A percentile compares a stretch with the other conserved stretches of the same genome.
Conservation (phyloP, 1,284 basidiomycete species). For the Ustilago crameri region DNA sequence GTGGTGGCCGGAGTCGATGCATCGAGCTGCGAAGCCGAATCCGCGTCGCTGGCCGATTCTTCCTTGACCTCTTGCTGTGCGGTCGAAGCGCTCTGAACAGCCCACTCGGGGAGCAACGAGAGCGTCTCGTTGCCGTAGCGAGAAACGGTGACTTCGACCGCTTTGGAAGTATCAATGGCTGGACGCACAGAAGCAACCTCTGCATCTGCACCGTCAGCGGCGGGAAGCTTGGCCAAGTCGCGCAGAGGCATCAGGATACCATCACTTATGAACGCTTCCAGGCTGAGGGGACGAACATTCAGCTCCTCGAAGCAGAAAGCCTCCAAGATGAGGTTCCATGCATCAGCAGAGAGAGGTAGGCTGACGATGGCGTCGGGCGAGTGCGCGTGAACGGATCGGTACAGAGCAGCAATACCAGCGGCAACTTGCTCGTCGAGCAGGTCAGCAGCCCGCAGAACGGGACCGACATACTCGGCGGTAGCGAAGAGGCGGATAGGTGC, state of each 20-base stretch:
- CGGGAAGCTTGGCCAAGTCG: conserved; percentile 31
- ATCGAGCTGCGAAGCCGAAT: conserved; percentile 15
- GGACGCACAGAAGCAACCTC: conserved; percentile 9
- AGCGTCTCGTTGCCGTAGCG: conserved; percentile 42
- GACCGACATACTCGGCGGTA: conserved; percentile 38
- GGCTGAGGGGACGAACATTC: conserved; percentile 33
- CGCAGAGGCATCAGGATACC: conserved; percentile 36
- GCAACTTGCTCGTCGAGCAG: conserved; percentile 45
- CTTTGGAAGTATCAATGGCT: conserved; percentile 12
- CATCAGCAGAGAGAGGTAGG: conserved; percentile 31
- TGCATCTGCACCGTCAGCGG: conserved; percentile 2
- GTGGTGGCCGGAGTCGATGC: conserved; percentile 28
- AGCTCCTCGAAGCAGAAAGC: conserved; percentile 51
- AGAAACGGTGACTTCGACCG: conserved; percentile 17
- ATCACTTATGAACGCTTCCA: conserved; percentile 40
- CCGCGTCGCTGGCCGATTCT: conserved; percentile 18
- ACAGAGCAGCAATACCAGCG: conserved; percentile 27
- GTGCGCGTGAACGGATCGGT: conserved; percentile 28
- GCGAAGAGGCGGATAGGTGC: conserved; percentile 34
- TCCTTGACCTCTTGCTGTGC: conserved; percentile 2
- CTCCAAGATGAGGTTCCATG: conserved; percentile 40
- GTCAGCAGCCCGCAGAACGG: conserved; percentile 29
- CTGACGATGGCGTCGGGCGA: conserved; percentile 16
- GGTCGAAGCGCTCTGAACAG: conserved; percentile 5
- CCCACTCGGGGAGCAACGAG: conserved; percentile 31